phyloP scores from a whole-genome alignment of 768 basidiomycete genomes.

The Tricholoma terreum region DNA sequence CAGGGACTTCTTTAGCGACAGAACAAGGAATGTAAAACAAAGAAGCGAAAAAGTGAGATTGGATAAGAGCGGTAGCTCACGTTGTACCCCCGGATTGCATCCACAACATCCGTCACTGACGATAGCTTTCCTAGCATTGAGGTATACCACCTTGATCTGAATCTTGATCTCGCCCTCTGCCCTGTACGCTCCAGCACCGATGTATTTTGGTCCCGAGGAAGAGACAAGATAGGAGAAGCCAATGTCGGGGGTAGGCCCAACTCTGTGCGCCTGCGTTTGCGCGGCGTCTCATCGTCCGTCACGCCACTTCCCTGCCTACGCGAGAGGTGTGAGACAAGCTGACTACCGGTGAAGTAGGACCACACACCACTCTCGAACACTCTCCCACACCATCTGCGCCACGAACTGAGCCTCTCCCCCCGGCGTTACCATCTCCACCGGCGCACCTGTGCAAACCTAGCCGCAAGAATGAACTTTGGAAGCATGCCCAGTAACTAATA shows the following conservation, averaged over 20 bases:
- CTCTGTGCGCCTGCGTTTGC: background rate
- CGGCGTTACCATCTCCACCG: conserved; percentile 82
- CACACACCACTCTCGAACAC: conserved; percentile 32
- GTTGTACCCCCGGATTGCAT: conserved; percentile 40
- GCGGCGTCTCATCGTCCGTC: too few species aligned
- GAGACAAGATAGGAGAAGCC: too few species aligned
- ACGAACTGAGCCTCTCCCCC: conserved; percentile 89
- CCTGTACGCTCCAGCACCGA: background rate
- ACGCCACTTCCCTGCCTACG: background rate
- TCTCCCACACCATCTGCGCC: conserved; percentile 72
- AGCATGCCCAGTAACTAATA: too few species aligned
- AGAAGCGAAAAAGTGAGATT: background rate
- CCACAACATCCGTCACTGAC: conserved; percentile 63
- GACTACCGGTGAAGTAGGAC: background rate
- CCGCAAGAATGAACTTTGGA: background rate
- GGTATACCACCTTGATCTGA: conserved; percentile 74
- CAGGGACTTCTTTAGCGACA: too few species aligned
- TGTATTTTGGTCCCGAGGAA: background rate
- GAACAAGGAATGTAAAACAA: background rate
- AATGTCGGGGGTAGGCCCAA: background rate
- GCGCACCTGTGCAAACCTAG: conserved; percentile 83
- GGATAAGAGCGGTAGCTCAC: too few species aligned
- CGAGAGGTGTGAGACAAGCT: background rate
- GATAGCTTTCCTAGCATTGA: conserved; percentile 89
- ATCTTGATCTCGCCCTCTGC: background rate